These are phyloP conservation scores for Huntiella bhutanensis DNA, from an alignment of 2,329 filamentous ascomycete genomes.

Conservation along the genomic window DNA sequence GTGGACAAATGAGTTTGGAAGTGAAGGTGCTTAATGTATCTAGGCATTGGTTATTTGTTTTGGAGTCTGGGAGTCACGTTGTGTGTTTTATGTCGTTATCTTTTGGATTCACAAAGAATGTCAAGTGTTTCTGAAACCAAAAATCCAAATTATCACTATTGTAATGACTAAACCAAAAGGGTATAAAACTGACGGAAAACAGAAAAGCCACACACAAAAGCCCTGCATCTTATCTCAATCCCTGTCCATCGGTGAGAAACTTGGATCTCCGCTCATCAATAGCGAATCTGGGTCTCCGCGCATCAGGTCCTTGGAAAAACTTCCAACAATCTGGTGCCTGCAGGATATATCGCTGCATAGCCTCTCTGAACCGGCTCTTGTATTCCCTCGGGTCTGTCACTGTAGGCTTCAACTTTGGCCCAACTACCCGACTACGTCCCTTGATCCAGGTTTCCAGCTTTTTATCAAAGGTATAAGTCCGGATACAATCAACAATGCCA, in stretches of 20 bases:
- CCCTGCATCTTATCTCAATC: too few relatives aligned
- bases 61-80: too few relatives aligned
- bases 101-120: too few relatives aligned
- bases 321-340: constrained; percentile 63
- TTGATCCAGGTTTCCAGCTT: constrained; percentile 99
- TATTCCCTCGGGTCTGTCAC: constrained; percentile 97
- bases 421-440: constrained; percentile 66
- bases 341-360: constrained; percentile 78
- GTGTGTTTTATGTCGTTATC: too few relatives aligned
- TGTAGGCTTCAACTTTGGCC: constrained; percentile 67
- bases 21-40: constrained; percentile 45
- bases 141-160: too few relatives aligned
- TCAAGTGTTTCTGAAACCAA: too few relatives aligned
- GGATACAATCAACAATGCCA: constrained; percentile 94
- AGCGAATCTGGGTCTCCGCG: background rate
- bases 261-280: background rate
- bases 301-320: constrained; percentile 23
- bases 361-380: constrained; percentile 84
- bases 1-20: constrained; percentile 93
- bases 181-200: too few relatives aligned
- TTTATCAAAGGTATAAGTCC: constrained; percentile 99
- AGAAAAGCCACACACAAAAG: too few relatives aligned
- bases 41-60: too few relatives aligned
- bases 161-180: too few relatives aligned
- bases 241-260: too few relatives aligned